Conservation (phyloP, 2,329 filamentous ascomycete genomes). For the Talaromyces sp. region DNA sequence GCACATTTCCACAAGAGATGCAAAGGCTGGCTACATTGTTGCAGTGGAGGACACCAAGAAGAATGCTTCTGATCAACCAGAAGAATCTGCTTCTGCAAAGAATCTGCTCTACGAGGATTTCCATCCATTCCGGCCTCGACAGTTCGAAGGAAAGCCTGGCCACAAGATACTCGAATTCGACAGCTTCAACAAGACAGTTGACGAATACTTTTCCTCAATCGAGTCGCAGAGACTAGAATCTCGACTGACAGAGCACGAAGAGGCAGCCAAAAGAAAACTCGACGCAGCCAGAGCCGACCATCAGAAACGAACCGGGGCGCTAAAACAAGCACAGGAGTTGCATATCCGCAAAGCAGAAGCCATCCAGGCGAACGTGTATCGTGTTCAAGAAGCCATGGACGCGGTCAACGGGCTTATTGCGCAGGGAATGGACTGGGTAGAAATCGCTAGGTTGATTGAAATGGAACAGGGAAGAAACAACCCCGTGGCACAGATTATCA, state of each 20-base stretch:
- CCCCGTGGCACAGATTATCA: conserved; percentile 79
- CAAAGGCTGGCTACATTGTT: conserved; percentile 79
- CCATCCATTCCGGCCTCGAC: conserved; percentile 80
- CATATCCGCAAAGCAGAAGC: conserved; percentile 85
- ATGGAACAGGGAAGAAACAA: conserved; percentile 77
- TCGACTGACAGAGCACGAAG: conserved; percentile 73
- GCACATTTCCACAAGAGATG: conserved; percentile 60
- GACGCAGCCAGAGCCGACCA: conserved; percentile 82
- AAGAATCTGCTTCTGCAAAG: conserved; percentile 24
- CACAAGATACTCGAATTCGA: conserved; percentile 70
- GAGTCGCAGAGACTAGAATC: conserved; percentile 91
- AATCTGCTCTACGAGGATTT: conserved; percentile 83
- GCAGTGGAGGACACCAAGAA: conserved; percentile 54
- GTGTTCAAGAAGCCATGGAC: conserved; percentile 87
- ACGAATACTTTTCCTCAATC: conserved; percentile 95
- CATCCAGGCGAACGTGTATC: conserved; percentile 83
- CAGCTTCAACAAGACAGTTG: conserved; percentile 86
- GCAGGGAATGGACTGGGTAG: conserved; percentile 96
- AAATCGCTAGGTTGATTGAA: conserved; percentile 82
- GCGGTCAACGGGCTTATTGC: conserved; percentile 87
- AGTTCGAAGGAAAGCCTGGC: conserved; percentile 64
- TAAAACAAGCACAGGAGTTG: conserved; percentile 74
- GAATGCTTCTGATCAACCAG: conserved; percentile 21
- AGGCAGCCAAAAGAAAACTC: conserved; percentile 74
- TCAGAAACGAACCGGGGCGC: conserved; percentile 72